phyloP scores from a whole-genome alignment of 106 monocot genomes.

The Platanthera guangdongensis region DNA sequence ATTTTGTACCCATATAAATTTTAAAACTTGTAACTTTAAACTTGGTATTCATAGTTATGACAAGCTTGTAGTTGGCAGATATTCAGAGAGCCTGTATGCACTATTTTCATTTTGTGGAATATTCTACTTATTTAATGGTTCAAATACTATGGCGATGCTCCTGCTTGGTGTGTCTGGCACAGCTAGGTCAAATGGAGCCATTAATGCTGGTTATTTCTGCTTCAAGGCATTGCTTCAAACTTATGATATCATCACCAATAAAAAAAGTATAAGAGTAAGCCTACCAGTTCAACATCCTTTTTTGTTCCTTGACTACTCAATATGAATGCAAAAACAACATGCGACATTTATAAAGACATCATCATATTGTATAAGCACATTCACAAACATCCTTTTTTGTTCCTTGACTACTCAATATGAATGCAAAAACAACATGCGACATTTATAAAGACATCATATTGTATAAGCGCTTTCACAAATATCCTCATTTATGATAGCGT shows the following conservation, averaged over 20 bases:
- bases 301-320: background rate
- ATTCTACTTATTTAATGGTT: slow-evolving; percentile 60
- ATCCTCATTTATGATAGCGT: background rate
- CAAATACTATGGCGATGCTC: slow-evolving; percentile 36
- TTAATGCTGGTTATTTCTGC: slow-evolving; percentile 80
- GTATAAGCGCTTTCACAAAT: background rate
- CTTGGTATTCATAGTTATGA: background rate
- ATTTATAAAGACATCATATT: background rate
- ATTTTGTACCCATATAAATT: background rate
- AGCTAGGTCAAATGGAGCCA: slow-evolving; percentile 65
- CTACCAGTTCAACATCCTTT: background rate
- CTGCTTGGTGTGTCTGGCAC: slow-evolving; percentile 59
- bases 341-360: background rate
- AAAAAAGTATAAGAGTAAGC: slow-evolving; percentile 31
- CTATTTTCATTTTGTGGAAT: slow-evolving; percentile 55
- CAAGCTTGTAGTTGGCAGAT: slow-evolving; percentile 35
- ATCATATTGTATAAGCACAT: background rate
- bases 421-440: background rate
- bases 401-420: background rate
- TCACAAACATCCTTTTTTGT: background rate
- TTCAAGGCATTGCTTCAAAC: slow-evolving; percentile 38
- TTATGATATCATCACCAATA: slow-evolving; percentile 33
- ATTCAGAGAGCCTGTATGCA: slow-evolving; percentile 71
- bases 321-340: background rate
- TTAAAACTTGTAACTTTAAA: background rate